These are phyloP conservation scores for Potentilla sterilis DNA, from an alignment of 306 rosid genomes.

Conservation along the genomic window DNA sequence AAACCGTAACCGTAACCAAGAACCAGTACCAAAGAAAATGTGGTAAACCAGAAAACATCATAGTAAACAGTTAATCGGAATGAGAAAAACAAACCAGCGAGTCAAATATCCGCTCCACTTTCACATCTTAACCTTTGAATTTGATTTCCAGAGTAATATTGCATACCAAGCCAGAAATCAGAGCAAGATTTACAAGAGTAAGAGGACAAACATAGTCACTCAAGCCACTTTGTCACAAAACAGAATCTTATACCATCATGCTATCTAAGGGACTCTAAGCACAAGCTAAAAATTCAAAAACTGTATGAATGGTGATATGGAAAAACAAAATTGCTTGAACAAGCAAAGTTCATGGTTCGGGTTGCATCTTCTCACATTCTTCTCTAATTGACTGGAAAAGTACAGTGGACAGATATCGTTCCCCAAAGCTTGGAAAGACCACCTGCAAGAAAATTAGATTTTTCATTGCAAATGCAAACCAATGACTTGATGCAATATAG, in stretches of 20 bases:
- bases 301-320: background rate
- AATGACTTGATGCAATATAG: background rate
- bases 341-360: constrained; percentile 57
- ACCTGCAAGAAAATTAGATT: constrained; percentile 49
- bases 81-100: too few species aligned
- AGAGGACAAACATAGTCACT: too few species aligned
- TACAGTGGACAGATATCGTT: constrained; percentile 70
- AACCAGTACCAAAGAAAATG: too few species aligned
- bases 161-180: too few species aligned
- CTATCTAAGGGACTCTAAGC: background rate
- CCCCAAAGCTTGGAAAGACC: constrained; percentile 87
- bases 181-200: too few species aligned
- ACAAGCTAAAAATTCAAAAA: background rate
- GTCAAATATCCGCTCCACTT: too few species aligned
- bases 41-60: too few species aligned
- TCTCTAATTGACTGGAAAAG: constrained; percentile 91
- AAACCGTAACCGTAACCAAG: too few species aligned
- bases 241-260: background rate
- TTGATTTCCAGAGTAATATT: too few species aligned
- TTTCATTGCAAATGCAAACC: constrained; percentile 3
- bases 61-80: too few species aligned
- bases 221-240: too few species aligned
- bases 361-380: constrained; percentile 93
- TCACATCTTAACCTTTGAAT: too few species aligned
- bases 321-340: background rate